Base-by-base conservation (phyloP, 768 basidiomycete genomes). In the Collybia sp. region DNA sequence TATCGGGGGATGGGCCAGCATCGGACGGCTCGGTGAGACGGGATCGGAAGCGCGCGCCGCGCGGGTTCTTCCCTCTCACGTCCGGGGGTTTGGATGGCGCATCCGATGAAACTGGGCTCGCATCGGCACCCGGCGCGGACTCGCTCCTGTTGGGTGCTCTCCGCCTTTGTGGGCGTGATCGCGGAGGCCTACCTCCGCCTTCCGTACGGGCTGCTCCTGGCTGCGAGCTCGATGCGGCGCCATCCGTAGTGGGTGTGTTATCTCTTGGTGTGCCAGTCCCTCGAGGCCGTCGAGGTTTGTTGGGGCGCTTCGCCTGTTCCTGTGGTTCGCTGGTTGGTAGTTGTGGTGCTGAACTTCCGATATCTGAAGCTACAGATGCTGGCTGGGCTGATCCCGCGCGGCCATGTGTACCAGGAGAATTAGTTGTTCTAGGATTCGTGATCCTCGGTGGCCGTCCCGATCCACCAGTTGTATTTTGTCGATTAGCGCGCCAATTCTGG, bases 21-120 rank as follows among this genome's bases (percentile, higher is more conserved):
- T 16, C 37, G 12, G 40, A 13, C 1, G 53, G 12, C 12, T 60
- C 55, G 5, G 71, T 68, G 30, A 74, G 60, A 3, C 57, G 59
- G 8, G 67, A 53, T 34, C 59, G 66, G 48, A 74, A 74, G 46
- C 55, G 66, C 2, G 57, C 59, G 12, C 64, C 63, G 19, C 70
- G 72, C 32, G 58, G 53, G 35, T 16, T 35, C 12, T 38, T 30
- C 25, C 43, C 17, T 8, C 39, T 25, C 12, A 31, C 39, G 10
- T 46, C 12, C 12, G 13, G 33, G 19, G 44, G 25, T 45, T 43
- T 36, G 40, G 34, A 18, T 37, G 35, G 35, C 35, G 4, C 35
- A 18, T 37, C 35, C 35, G 35, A 37, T 37, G 17, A n/a, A 37
- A 18, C 35, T 13, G 13, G n/a, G 35, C 10, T 37, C 35, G 35